Base-by-base conservation (phyloP, 768 basidiomycete species). In the Crassisporium funariophilum region DNA sequence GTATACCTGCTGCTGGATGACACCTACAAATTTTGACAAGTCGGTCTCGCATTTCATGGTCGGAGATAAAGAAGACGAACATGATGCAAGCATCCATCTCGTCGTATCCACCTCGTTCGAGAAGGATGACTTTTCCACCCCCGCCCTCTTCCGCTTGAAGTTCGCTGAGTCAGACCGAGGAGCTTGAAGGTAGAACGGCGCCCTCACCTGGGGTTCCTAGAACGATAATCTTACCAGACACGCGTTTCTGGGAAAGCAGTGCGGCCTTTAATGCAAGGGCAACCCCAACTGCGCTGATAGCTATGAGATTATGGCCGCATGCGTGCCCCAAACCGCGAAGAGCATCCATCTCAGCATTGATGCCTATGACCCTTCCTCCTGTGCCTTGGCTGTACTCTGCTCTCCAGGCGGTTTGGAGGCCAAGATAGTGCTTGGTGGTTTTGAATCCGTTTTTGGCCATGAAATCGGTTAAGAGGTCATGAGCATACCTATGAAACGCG, bases 221-320 rank as follows among this genome's bases (percentile, higher is more conserved):
- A 19, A 91, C 73, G 46, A 91, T 69, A 27, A 92, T 68, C 44
- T 76, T 89, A 5, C 87, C 89, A 22, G 81, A 56, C 35, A 86
- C 71, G 55, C 80, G 40, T 31, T 48, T 68, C 61, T 83, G 80
- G 42, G 76, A 71, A 64, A 82, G 69, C 50, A 91, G 61, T 20
- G 84, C 88, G 41, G 81, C 75, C 61, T 84, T 85, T 42, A 91
- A 74, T 24, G 86, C 86, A 44, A 92, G 64, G 22, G 88, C 88
- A 35, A 84, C 71, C 27, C 84, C 90, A 24, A 88, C 81, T 31
- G 88, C 89, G 52, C 82, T 80, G 56, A 84, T 78, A 36, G 89
- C 89, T 54, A 91, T 91, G 52, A 92, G 73, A 63, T 91, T 91
- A 65, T 92, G 89, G 0, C 89, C 89, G 59, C 89, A 91, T 0